Base-by-base conservation (phyloP, 768 basidiomycete species). In the Macrolepiota fuliginosa region DNA sequence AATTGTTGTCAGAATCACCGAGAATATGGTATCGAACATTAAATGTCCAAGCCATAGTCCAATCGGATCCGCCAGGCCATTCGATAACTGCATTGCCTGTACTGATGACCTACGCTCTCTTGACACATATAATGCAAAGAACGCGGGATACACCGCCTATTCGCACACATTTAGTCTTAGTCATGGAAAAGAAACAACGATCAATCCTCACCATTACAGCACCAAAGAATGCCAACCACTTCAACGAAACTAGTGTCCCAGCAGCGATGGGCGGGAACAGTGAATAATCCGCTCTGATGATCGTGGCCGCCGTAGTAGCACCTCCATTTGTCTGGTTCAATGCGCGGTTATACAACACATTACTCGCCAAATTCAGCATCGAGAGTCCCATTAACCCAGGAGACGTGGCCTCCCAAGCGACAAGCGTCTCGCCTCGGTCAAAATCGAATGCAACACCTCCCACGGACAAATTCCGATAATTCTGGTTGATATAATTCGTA, bases 41-140 rank as follows among this genome's bases (percentile, higher is more conserved):
- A 92, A 77, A 72, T 93, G 91, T 2, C 91, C 91, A 2, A 93
- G 74, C 89, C 90, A 91, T 47, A 92, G 75, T 2, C 88, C 89
- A 52, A 85, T 70, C 19, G 89, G 86, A 66, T 91, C 78, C 1
- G 85, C 79, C 27, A 92, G 72, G 1, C 91, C 91, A 69, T 92
- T 91, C 37, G 88, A 89, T 37, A 89, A 76, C 67, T 92, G 91
- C 88, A 92, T 93, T 2, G 90, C 88, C 69, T 92, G 89, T 0
- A 92, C 88, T 1, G 85, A 84, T 0, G 86, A 83, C 1, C 84
- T 80, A 10, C 89, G 83, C 68, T 93, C 91, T 63, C 79, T 80
- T 0, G 89, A 85, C 3, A 91, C 89, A 70, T 93, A 93, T 13
- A 93, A 71, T 10, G 89, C 81, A 65, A 85, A 91, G 75, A 93